Evolutionary conservation across 2,329 filamentous ascomycete species (phyloP).

Genomic region (Gaeumannomyces sp.): DNA sequence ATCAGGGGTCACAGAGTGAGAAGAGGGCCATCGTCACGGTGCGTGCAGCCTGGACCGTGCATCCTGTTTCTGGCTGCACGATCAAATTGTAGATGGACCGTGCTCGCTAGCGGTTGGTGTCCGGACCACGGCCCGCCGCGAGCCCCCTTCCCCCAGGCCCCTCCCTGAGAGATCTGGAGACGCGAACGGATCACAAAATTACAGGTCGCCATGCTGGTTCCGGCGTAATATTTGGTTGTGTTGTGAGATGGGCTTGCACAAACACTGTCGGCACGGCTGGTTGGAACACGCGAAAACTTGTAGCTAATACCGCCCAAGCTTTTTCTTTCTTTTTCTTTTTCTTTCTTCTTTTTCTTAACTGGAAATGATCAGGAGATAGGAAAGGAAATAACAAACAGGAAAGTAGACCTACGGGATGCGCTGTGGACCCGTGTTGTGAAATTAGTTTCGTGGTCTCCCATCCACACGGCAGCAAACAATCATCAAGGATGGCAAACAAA

Average conservation of each 20-base stretch:
- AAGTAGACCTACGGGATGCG: no score
- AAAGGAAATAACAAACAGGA: no score
- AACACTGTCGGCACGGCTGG: no score
- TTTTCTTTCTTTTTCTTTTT: no score
- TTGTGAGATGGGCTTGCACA: not conserved
- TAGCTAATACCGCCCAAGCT: no score
- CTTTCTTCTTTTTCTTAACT: no score
- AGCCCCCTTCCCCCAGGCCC: not conserved
- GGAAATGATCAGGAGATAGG: no score
- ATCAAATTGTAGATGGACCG: not conserved
- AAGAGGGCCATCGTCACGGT: not conserved
- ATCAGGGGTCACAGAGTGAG: conserved; percentile 18
- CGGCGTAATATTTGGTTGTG: not conserved
- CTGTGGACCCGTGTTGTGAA: not conserved
- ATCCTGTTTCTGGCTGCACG: not conserved
- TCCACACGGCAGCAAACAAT: not conserved
- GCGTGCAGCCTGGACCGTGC: not conserved
- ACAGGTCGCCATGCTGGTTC: not conserved
- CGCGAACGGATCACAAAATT: not conserved
- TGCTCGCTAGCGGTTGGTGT: not conserved
- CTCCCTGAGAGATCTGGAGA: not conserved
- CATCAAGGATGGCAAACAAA: not conserved
- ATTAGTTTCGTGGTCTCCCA: not conserved
- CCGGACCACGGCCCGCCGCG: not conserved
- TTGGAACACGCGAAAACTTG: no score